A percentile compares a stretch with the other conserved stretches of the same genome.
Evolutionary conservation across 441 rosid species (phyloP).

Genomic region (Populus hybrid): DNA sequence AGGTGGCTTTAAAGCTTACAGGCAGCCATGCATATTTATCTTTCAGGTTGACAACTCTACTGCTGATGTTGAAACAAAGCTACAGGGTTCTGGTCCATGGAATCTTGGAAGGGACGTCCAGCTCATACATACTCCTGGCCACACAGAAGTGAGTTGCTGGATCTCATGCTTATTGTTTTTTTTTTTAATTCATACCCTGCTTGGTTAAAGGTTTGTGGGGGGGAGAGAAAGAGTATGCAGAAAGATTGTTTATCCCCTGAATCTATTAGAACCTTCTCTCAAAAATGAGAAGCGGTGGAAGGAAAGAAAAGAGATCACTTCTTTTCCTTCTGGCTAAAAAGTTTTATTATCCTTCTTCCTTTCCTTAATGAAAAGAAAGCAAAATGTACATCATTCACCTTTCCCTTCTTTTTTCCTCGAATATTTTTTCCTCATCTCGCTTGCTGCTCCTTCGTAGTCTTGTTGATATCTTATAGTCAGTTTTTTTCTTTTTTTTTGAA

Average conservation of each 20-base stretch:
- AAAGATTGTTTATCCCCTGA: not conserved
- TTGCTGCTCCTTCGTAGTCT: not conserved
- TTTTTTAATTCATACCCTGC: not conserved
- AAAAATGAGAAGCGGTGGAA: not conserved
- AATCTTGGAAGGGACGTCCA: slow-evolving; percentile 38
- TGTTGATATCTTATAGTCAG: not conserved
- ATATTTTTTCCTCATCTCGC: not conserved
- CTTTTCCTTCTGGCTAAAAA: not conserved
- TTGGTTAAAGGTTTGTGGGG: not conserved
- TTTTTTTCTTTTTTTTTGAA: not conserved
- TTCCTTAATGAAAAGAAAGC: not conserved
- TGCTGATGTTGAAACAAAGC: slow-evolving; percentile 51
- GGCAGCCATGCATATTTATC: not conserved
- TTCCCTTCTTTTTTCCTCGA: not conserved
- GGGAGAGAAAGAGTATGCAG: not conserved
- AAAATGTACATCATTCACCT: not conserved
- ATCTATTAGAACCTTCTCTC: not conserved
- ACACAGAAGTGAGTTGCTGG: slow-evolving; percentile 40
- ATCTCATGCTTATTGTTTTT: slow-evolving; percentile 17
- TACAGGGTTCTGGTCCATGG: slow-evolving; percentile 71
- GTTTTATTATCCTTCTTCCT: not conserved
- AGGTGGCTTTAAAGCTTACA: not conserved
- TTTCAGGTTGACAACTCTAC: slow-evolving; percentile 48
- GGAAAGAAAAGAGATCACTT: not conserved
- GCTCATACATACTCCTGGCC: slow-evolving; percentile 64